Evolutionary conservation across 805 yeast genomes (phyloP).

Genomic region (Kurtzmaniella cleridarum): DNA sequence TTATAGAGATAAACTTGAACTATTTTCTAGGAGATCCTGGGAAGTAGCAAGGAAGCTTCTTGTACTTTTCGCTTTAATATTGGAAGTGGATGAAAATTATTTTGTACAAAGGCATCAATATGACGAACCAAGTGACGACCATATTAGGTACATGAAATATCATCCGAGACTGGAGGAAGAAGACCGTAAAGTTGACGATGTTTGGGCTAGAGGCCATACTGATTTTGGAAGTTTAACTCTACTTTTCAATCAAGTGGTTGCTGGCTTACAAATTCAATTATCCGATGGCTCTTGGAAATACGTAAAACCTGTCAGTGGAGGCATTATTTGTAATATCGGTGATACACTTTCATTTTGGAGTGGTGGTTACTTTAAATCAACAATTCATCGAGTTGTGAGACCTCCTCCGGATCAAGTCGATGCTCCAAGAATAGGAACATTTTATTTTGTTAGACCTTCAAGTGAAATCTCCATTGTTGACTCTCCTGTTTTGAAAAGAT

Average conservation of each 20-base stretch:
- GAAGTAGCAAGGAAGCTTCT: slow-evolving; percentile 20
- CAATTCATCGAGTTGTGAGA: slow-evolving; percentile 29
- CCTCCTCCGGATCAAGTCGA: slow-evolving; percentile 29
- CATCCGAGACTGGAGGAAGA: slow-evolving; percentile 23
- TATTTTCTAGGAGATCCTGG: slow-evolving; percentile 16
- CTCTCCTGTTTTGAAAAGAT: slow-evolving; percentile 24
- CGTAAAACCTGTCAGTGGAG: slow-evolving; percentile 26
- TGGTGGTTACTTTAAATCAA: slow-evolving; percentile 31
- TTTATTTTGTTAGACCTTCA: slow-evolving; percentile 30
- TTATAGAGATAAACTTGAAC: slow-evolving; percentile 15
- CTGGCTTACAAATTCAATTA: slow-evolving; percentile 28
- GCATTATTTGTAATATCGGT: slow-evolving; percentile 30
- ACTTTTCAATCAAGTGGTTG: slow-evolving; percentile 29
- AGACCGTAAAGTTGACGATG: slow-evolving; percentile 23
- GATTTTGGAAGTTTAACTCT: slow-evolving; percentile 33
- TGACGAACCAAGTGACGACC: slow-evolving; percentile 30
- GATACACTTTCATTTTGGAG: slow-evolving; percentile 31
- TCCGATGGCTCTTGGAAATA: slow-evolving; percentile 28
- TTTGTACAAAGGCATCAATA: slow-evolving; percentile 26
- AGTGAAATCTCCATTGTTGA: slow-evolving; percentile 23
- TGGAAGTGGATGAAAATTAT: slow-evolving; percentile 28
- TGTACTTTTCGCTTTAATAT: slow-evolving; percentile 25
- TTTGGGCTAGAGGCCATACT: slow-evolving; percentile 32
- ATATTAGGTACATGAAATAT: slow-evolving; percentile 29
- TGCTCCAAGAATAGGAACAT: slow-evolving; percentile 28